Conservation (phyloP, 345 rosid species). For the Populus alba region DNA sequence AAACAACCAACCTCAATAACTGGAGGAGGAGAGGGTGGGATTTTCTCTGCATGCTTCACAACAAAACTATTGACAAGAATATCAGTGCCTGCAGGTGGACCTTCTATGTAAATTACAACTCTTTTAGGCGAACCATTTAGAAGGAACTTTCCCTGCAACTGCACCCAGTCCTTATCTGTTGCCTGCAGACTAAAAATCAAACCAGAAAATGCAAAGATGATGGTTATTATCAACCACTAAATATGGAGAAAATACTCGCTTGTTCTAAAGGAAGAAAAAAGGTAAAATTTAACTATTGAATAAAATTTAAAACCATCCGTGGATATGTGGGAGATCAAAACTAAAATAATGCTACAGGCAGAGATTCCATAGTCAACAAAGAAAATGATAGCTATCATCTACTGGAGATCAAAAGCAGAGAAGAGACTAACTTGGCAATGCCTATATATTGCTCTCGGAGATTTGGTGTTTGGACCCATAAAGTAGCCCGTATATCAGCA, state of each 20-base stretch:
- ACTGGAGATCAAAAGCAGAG: not conserved
- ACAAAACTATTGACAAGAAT: constrained; percentile 68
- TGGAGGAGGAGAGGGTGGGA: constrained; percentile 63
- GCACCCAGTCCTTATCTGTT: constrained; percentile 68
- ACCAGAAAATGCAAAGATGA: not conserved
- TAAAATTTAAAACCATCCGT: not conserved
- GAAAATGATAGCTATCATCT: not conserved
- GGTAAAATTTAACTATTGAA: not conserved
- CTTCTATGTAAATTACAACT: constrained; percentile 81
- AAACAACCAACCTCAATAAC: constrained; percentile 50
- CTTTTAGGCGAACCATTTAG: constrained; percentile 71
- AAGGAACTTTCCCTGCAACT: constrained; percentile 80
- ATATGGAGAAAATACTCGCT: not conserved
- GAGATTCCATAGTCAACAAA: not conserved
- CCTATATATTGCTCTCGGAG: constrained; percentile 72
- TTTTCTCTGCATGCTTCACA: constrained; percentile 70
- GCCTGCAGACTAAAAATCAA: constrained; percentile 60
- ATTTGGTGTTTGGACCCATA: constrained; percentile 70
- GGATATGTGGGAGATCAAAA: not conserved
- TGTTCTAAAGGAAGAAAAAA: not conserved
- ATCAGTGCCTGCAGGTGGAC: constrained; percentile 85
- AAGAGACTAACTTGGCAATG: constrained; percentile 66
- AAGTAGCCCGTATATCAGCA: constrained; percentile 63
- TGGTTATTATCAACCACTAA: not conserved
- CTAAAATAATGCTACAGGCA: not conserved